These are phyloP conservation scores for Iris macrosiphon DNA, from an alignment of 106 monocot species.

Conservation along the genomic window DNA sequence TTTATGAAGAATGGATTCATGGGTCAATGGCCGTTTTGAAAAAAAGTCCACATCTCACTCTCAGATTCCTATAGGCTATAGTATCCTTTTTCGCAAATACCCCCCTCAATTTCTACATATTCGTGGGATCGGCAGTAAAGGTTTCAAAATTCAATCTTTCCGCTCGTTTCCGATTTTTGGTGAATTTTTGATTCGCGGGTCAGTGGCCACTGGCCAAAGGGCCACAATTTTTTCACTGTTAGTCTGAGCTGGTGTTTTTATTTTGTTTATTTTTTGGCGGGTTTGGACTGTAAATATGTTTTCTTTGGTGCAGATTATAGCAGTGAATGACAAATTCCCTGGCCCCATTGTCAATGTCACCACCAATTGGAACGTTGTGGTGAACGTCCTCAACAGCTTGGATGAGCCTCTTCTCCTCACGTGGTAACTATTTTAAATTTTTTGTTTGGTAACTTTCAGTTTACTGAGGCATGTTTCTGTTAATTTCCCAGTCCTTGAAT, in stretches of 20 bases:
- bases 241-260: not conserved
- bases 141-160: not conserved
- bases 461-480: not conserved
- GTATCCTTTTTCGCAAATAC: too few species aligned
- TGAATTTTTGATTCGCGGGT: too few species aligned
- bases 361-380: constrained; percentile 82
- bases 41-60: too few species aligned
- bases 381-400: constrained; percentile 80
- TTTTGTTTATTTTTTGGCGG: not conserved
- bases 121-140: too few species aligned
- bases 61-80: too few species aligned
- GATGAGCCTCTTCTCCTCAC: constrained; percentile 78
- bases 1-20: too few species aligned
- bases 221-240: too few species aligned
- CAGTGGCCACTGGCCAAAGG: too few species aligned
- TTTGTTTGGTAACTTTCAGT: not conserved
- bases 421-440: constrained; percentile 49
- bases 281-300: not conserved
- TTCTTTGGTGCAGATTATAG: constrained; percentile 46
- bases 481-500: not conserved
- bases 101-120: too few species aligned
- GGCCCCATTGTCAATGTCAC: constrained; percentile 78
- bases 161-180: not conserved
- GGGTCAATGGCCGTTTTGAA: too few species aligned
- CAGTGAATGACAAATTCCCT: constrained; percentile 75